Conservation (phyloP, 2,329 filamentous ascomycete genomes). For the Trichophyton benhamiae region DNA sequence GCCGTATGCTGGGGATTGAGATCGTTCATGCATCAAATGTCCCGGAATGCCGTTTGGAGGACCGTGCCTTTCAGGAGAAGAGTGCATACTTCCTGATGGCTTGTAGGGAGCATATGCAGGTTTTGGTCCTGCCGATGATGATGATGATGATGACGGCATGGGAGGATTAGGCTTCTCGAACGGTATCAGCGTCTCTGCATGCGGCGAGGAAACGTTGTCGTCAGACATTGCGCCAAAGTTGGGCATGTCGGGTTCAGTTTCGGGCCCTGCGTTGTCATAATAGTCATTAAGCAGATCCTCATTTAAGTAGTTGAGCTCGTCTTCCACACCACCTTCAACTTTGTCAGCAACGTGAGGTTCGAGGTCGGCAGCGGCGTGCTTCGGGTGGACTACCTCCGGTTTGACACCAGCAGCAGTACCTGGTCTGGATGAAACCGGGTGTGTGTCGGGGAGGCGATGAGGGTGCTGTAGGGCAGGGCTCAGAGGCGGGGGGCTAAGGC, state of each 20-base stretch:
- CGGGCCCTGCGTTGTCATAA: slow-evolving; percentile 12
- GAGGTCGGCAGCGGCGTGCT: slow-evolving; percentile 1
- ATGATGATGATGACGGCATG: background rate
- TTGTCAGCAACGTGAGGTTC: background rate
- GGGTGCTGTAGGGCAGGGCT: slow-evolving; percentile 6
- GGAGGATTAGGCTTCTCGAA: slow-evolving; percentile 20
- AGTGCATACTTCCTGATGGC: slow-evolving; percentile 23
- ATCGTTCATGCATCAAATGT: slow-evolving; percentile 26
- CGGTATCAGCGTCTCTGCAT: slow-evolving; percentile 24
- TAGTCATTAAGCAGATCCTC: slow-evolving; percentile 38
- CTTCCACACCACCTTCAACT: slow-evolving; percentile 11
- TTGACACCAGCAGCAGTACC: slow-evolving; percentile 19
- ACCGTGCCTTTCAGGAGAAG: slow-evolving; percentile 17
- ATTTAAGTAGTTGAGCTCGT: slow-evolving; percentile 36
- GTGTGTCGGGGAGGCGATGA: background rate
- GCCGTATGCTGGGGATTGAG: slow-evolving; percentile 5
- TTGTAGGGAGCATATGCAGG: slow-evolving; percentile 27
- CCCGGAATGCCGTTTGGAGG: slow-evolving; percentile 33
- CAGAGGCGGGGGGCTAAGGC: slow-evolving; percentile 8
- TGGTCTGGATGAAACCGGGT: slow-evolving; percentile 17
- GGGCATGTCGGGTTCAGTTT: slow-evolving; percentile 46
- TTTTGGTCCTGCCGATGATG: background rate
- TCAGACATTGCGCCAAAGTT: slow-evolving; percentile 48
- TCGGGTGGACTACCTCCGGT: slow-evolving; percentile 10
- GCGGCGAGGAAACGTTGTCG: slow-evolving; percentile 18